These are phyloP conservation scores for Scleroderma citrinum DNA, from an alignment of 768 basidiomycete species.

Conservation along the genomic window DNA sequence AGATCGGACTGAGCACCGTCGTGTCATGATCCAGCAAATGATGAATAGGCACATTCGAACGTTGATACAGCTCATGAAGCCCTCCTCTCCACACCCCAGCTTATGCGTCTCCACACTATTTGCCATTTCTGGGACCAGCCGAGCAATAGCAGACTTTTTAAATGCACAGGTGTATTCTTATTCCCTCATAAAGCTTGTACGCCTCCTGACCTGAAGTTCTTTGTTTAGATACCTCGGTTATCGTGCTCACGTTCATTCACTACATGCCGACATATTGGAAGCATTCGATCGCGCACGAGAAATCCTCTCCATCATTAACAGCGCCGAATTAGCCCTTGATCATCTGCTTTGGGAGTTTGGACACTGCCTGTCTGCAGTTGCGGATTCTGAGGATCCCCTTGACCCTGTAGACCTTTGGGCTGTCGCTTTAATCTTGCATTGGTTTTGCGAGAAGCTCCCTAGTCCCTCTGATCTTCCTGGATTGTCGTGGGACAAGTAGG, in stretches of 20 bases:
- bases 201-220: constrained; percentile 21
- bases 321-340: constrained; percentile 19
- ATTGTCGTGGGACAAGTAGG: too few relatives aligned
- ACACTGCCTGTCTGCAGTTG: constrained; percentile 27
- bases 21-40: constrained; percentile 40
- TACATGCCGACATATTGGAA: too few relatives aligned
- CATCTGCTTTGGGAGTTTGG: constrained; percentile 32
- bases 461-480: too few relatives aligned
- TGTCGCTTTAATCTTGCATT: constrained; percentile 44
- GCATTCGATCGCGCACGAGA: constrained; percentile 15
- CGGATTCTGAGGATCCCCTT: constrained; percentile 18
- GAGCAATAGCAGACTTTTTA: constrained; percentile 37
- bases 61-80: constrained; percentile 38
- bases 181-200: constrained; percentile 41
- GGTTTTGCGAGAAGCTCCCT: too few relatives aligned
- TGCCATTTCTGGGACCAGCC: constrained; percentile 38
- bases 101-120: constrained; percentile 43
- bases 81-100: constrained; percentile 32
- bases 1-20: constrained; percentile 28
- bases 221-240: constrained; percentile 17
- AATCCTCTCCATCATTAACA: constrained; percentile 21
- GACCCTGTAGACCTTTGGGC: constrained; percentile 31
- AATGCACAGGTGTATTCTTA: constrained; percentile 43
- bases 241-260: constrained; percentile 29
- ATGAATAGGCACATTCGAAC: constrained; percentile 46